A percentile compares a stretch with the other conserved stretches of the same genome.
phyloP scores from a whole-genome alignment of 768 basidiomycete genomes.

The Phaeotremella fagi region DNA sequence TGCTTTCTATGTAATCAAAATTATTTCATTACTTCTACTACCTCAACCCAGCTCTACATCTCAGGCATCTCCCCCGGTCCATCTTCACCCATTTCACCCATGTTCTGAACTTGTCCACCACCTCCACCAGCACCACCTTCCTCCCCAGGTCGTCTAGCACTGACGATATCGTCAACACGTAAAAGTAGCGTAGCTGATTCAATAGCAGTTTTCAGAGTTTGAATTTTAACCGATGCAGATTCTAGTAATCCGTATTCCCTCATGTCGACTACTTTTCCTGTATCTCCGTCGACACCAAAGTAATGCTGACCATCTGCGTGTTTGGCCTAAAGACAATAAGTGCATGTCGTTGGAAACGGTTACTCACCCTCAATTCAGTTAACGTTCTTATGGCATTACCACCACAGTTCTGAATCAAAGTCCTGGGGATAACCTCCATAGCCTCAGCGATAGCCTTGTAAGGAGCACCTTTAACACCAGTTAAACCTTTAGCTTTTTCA shows the following conservation, averaged over 20 bases:
- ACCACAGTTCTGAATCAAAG: slow-evolving; percentile 88
- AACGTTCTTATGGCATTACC: slow-evolving; percentile 90
- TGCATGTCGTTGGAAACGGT: neutral
- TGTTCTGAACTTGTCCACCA: slow-evolving; percentile 43
- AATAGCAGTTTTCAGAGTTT: slow-evolving; percentile 94
- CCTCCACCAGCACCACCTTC: slow-evolving; percentile 38
- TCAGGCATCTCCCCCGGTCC: slow-evolving; percentile 12
- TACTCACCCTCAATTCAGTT: slow-evolving; percentile 81
- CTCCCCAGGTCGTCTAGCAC: slow-evolving; percentile 37
- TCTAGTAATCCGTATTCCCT: slow-evolving; percentile 89
- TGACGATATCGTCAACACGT: slow-evolving; percentile 86
- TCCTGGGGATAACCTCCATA: slow-evolving; percentile 94
- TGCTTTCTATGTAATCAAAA: neutral
- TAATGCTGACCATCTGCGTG: slow-evolving; percentile 85
- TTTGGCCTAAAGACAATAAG: slow-evolving; percentile 62
- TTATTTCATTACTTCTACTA: neutral
- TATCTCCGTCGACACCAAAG: slow-evolving; percentile 94
- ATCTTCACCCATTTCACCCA: slow-evolving; percentile 38
- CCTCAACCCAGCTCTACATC: neutral
- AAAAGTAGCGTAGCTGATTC: slow-evolving; percentile 91
- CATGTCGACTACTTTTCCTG: slow-evolving; percentile 94
- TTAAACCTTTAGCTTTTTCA: slow-evolving; percentile 66
- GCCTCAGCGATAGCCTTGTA: slow-evolving; percentile 90
- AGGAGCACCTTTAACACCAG: slow-evolving; percentile 86
- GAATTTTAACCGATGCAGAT: slow-evolving; percentile 95